These are phyloP conservation scores for Rhizopogon rudus DNA, from an alignment of 768 basidiomycete species.

Conservation along the genomic window DNA sequence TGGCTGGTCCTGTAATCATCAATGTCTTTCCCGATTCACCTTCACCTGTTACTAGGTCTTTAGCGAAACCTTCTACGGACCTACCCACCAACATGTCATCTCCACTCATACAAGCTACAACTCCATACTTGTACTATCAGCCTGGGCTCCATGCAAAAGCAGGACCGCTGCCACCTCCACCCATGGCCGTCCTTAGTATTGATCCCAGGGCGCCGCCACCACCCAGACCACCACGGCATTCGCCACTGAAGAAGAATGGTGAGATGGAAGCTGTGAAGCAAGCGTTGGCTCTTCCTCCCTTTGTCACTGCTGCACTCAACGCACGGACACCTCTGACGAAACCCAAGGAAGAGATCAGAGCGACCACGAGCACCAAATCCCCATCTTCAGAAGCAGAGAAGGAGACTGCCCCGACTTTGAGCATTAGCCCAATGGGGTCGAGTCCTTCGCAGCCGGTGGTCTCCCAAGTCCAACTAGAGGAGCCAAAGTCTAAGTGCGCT, in stretches of 20 bases:
- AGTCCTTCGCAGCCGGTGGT: not conserved
- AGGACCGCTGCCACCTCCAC: slow-evolving; percentile 69
- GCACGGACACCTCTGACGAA: not conserved
- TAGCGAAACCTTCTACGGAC: slow-evolving; percentile 2
- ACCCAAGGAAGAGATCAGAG: not conserved
- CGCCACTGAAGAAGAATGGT: slow-evolving; percentile 42
- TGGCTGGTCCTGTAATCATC: slow-evolving; percentile 59
- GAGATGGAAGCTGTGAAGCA: slow-evolving; percentile 58
- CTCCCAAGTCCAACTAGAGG: not conserved
- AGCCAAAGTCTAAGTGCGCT: not conserved
- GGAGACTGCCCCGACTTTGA: not conserved
- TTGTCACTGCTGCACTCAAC: slow-evolving; percentile 41
- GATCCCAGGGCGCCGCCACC: slow-evolving; percentile 44
- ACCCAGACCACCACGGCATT: slow-evolving; percentile 59
- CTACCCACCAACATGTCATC: slow-evolving; percentile 19
- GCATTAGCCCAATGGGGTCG: not conserved
- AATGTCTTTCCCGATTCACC: slow-evolving; percentile 35
- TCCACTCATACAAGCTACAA: slow-evolving; percentile 21
- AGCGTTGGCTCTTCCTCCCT: slow-evolving; percentile 52
- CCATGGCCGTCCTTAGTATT: slow-evolving; percentile 49
- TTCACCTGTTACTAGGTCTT: slow-evolving; percentile 7
- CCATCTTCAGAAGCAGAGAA: not conserved
- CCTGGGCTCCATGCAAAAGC: slow-evolving; percentile 68
- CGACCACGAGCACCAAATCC: not conserved
- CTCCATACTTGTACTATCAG: slow-evolving; percentile 54